A percentile compares a stretch with the other conserved stretches of the same genome.
phyloP scores from a whole-genome alignment of 2,329 filamentous ascomycete species.

The Fusarium sarcochroum region DNA sequence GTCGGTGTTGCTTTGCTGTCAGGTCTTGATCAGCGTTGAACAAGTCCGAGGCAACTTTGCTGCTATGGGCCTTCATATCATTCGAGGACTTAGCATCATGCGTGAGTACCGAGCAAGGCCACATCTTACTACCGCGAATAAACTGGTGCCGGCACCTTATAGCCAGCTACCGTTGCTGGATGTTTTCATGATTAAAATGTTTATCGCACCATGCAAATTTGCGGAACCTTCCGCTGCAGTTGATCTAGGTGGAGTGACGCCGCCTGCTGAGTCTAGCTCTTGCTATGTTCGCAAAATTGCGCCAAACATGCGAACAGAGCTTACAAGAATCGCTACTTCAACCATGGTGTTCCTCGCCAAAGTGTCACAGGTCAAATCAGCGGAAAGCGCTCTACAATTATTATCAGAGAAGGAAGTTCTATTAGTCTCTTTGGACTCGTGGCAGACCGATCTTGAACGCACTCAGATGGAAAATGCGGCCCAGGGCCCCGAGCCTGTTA shows the following conservation, averaged over 20 bases:
- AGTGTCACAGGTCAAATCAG: slow-evolving; percentile 47
- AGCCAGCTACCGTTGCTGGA: slow-evolving; percentile 56
- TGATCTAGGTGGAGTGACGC: slow-evolving; percentile 31
- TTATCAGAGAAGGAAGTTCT: slow-evolving; percentile 51
- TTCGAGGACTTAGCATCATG: slow-evolving; percentile 61
- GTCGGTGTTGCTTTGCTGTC: slow-evolving; percentile 61
- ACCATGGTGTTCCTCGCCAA: slow-evolving; percentile 53
- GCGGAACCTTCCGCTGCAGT: slow-evolving; percentile 48
- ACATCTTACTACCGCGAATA: slow-evolving; percentile 43
- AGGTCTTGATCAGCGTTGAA: slow-evolving; percentile 63
- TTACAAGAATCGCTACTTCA: slow-evolving; percentile 52
- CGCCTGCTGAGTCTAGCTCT: slow-evolving; percentile 33
- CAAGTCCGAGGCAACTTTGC: slow-evolving; percentile 58
- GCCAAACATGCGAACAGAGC: slow-evolving; percentile 55
- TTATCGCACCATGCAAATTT: slow-evolving; percentile 59
- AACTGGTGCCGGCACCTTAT: slow-evolving; percentile 52
- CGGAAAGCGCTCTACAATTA: slow-evolving; percentile 44
- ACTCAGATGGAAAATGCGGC: slow-evolving; percentile 33
- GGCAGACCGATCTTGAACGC: slow-evolving; percentile 51
- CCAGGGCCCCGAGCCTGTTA: slow-evolving; percentile 47
- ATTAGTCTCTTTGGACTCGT: slow-evolving; percentile 51
- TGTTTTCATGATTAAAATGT: slow-evolving; percentile 59
- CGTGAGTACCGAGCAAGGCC: slow-evolving; percentile 58
- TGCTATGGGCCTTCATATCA: slow-evolving; percentile 60
- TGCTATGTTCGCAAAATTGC: slow-evolving; percentile 49